These are phyloP conservation scores for Chytridium lagenaria DNA, from an alignment of 371 early-diverging fungal species.

Conservation along the genomic window DNA sequence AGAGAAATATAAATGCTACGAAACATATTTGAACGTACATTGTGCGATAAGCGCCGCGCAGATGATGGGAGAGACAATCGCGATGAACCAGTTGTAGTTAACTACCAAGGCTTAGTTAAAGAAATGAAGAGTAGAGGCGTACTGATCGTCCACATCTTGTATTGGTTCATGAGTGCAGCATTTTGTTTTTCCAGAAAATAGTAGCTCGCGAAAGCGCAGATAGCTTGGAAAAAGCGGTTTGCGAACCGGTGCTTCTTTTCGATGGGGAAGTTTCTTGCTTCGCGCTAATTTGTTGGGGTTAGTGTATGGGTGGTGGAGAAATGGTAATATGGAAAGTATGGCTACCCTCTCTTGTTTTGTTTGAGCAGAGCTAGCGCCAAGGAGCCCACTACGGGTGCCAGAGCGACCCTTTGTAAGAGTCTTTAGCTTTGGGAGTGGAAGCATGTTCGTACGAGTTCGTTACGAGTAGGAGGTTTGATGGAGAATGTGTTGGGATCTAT, in stretches of 20 bases:
- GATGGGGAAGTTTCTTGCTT: conserved; percentile 39
- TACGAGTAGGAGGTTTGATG: background rate
- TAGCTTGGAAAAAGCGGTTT: conserved; percentile 41
- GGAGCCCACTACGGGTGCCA: conserved; percentile 29
- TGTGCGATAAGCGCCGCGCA: conserved; percentile 39
- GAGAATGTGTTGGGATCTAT: background rate
- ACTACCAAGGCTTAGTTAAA: conserved; percentile 4
- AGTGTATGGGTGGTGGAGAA: background rate
- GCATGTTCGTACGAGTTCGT: background rate
- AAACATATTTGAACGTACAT: conserved; percentile 24
- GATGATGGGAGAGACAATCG: conserved; percentile 35
- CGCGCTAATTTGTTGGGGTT: background rate
- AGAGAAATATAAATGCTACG: background rate
- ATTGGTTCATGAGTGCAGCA: conserved; percentile 20
- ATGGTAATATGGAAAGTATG: background rate
- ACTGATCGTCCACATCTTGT: conserved; percentile 28
- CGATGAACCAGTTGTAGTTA: conserved; percentile 40
- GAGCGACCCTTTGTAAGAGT: conserved; percentile 20
- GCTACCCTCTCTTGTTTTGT: conserved; percentile 22
- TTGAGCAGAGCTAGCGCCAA: background rate
- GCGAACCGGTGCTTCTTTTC: conserved; percentile 47
- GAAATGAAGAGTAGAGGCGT: background rate
- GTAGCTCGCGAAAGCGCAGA: conserved; percentile 36
- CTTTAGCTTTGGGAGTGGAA: conserved; percentile 35
- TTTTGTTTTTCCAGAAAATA: conserved; percentile 39